Evolutionary conservation across 495 filamentous ascomycete genomes (phyloP).

Genomic region (Aspergillus steynii): DNA sequence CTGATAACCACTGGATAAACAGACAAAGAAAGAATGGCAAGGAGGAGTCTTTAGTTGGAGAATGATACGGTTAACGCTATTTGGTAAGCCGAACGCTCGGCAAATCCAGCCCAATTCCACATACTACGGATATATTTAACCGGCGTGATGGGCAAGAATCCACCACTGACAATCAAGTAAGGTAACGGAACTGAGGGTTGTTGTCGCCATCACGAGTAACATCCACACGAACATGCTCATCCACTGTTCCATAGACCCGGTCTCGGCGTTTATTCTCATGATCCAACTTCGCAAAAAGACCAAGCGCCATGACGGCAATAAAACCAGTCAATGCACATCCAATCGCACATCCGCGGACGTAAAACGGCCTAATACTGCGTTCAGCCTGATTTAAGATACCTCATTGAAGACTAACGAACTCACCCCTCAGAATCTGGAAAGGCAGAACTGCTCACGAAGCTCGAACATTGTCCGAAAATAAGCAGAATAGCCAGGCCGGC

Average conservation of each 20-base stretch:
- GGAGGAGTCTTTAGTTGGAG: too few species aligned
- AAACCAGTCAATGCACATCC: conserved; percentile 31
- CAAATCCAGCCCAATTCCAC: too few species aligned
- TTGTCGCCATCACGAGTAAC: conserved; percentile 29
- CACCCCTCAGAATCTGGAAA: conserved; percentile 25
- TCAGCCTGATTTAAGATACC: neutral
- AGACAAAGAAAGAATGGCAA: too few species aligned
- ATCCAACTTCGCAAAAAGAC: conserved; percentile 25
- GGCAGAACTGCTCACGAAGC: conserved; percentile 28
- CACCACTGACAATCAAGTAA: conserved; percentile 14
- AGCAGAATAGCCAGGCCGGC: conserved; percentile 32
- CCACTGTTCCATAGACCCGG: conserved; percentile 26
- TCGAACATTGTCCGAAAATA: conserved; percentile 34
- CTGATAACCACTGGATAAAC: too few species aligned
- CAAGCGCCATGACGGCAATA: conserved; percentile 29
- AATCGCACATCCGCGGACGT: conserved; percentile 29
- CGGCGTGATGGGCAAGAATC: neutral
- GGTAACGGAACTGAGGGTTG: conserved; percentile 27
- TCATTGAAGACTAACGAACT: neutral
- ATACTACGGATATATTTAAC: too few species aligned
- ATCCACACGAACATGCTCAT: conserved; percentile 24
- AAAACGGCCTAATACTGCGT: conserved; percentile 19
- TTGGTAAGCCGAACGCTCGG: too few species aligned
- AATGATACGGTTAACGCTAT: too few species aligned
- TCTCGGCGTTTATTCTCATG: conserved; percentile 32